A percentile compares a stretch with the other conserved stretches of the same genome.
Conservation (phyloP, 2,329 filamentous ascomycete genomes). For the Acephala macrosclerotiorum region DNA sequence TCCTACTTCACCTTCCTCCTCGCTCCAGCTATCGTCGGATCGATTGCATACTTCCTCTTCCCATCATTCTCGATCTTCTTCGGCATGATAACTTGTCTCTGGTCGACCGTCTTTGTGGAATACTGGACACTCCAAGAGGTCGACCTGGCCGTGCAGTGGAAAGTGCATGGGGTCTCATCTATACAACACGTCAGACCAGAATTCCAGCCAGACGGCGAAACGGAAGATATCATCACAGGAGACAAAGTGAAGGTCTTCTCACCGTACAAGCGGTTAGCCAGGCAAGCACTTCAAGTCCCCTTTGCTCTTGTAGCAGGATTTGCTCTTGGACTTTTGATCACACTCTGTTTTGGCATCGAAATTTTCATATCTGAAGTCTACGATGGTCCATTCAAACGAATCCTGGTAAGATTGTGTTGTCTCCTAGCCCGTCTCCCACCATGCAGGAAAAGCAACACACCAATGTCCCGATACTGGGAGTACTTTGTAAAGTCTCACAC, state of each 20-base stretch:
- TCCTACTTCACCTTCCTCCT: constrained; percentile 5
- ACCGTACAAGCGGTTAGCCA: not conserved
- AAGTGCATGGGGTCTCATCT: not conserved
- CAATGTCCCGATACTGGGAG: too few species aligned
- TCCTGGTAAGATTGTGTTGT: not conserved
- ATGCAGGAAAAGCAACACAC: not conserved
- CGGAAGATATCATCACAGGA: not conserved
- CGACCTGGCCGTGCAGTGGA: not conserved
- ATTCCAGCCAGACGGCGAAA: not conserved
- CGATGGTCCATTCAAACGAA: not conserved
- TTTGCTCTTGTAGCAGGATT: not conserved
- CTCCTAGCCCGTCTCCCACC: not conserved
- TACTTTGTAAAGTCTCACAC: too few species aligned
- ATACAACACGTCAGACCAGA: not conserved
- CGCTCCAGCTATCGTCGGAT: not conserved
- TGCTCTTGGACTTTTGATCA: not conserved
- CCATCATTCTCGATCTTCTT: not conserved
- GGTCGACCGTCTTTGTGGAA: not conserved
- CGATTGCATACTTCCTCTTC: not conserved
- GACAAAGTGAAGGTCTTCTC: not conserved
- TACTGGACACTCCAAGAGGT: constrained; percentile 8
- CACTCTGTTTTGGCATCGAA: not conserved
- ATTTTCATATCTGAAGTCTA: constrained; percentile 5
- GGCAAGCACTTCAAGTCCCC: not conserved
- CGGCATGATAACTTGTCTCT: not conserved